Conservation (phyloP, 257 asterid species). For the Galeopsis tetrahit region DNA sequence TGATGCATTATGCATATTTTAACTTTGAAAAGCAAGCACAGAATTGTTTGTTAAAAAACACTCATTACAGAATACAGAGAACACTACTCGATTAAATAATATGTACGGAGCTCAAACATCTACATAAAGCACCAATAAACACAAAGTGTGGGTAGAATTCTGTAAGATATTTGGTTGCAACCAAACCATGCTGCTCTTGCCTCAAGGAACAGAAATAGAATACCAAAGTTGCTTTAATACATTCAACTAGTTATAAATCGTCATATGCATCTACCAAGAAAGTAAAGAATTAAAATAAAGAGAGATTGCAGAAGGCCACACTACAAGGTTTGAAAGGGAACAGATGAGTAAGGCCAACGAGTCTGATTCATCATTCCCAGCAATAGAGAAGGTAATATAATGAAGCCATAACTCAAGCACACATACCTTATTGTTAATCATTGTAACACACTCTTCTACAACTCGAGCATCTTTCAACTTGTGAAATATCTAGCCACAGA, state of each 20-base stretch:
- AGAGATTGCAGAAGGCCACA: slow-evolving; percentile 10
- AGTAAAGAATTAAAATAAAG: slow-evolving; percentile 23
- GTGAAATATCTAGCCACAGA: slow-evolving; percentile 59
- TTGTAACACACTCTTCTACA: slow-evolving; percentile 71
- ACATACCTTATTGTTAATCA: slow-evolving; percentile 71
- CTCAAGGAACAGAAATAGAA: slow-evolving; percentile 8
- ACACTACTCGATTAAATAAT: slow-evolving; percentile 9
- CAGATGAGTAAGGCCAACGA: slow-evolving; percentile 21
- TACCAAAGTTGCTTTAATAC: not conserved
- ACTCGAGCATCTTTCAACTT: slow-evolving; percentile 82
- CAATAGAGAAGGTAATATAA: slow-evolving; percentile 20
- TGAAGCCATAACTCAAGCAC: slow-evolving; percentile 33
- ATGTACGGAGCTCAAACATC: slow-evolving; percentile 16
- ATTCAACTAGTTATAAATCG: slow-evolving; percentile 21
- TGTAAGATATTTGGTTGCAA: not conserved
- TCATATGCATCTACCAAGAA: slow-evolving; percentile 7
- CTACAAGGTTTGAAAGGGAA: slow-evolving; percentile 14
- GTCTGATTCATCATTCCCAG: slow-evolving; percentile 10
- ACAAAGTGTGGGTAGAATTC: not conserved
- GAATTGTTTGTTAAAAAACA: not conserved
- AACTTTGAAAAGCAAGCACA: not conserved
- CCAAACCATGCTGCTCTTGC: slow-evolving; percentile 5
- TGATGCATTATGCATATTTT: slow-evolving; percentile 16
- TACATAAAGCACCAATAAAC: slow-evolving; percentile 19
- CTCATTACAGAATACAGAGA: slow-evolving; percentile 3